phyloP scores from a whole-genome alignment of 345 rosid species.

The Lepidium sativum region DNA sequence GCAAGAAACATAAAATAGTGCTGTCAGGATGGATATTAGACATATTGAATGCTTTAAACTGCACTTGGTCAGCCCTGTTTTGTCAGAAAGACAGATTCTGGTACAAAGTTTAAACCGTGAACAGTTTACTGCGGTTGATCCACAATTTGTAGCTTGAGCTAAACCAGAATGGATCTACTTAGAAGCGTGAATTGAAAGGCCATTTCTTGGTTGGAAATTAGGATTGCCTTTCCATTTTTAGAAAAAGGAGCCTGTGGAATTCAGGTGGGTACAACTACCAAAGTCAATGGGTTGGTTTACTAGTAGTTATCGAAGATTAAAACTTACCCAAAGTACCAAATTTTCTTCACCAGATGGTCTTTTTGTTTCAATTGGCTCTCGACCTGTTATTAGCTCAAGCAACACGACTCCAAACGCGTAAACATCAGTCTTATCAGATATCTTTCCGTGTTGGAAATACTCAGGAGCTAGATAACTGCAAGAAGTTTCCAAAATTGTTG shows the following conservation, averaged over 20 bases:
- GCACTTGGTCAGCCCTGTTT: not conserved
- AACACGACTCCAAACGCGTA: slow-evolving; percentile 94
- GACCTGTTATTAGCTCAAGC: slow-evolving; percentile 73
- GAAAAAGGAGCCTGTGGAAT: not conserved
- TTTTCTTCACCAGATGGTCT: slow-evolving; percentile 87
- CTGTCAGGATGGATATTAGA: not conserved
- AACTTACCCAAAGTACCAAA: slow-evolving; percentile 78
- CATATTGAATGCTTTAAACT: not conserved
- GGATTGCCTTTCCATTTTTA: not conserved
- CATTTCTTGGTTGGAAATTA: slow-evolving; percentile 8
- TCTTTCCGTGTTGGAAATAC: slow-evolving; percentile 96
- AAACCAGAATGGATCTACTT: not conserved
- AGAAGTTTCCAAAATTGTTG: not conserved
- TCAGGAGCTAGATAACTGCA: slow-evolving; percentile 89
- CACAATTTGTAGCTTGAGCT: slow-evolving; percentile 1
- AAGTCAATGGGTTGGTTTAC: slow-evolving; percentile 30
- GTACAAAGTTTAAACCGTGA: not conserved
- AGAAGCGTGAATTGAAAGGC: not conserved
- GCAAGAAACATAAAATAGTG: no score
- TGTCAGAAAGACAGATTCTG: not conserved
- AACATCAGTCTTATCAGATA: slow-evolving; percentile 88
- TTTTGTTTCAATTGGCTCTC: slow-evolving; percentile 80
- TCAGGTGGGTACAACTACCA: slow-evolving; percentile 18
- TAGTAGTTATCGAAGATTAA: not conserved
- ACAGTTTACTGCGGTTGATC: not conserved